These are phyloP conservation scores for Hibiscus trionum DNA, from an alignment of 345 rosid species.

Conservation along the genomic window DNA sequence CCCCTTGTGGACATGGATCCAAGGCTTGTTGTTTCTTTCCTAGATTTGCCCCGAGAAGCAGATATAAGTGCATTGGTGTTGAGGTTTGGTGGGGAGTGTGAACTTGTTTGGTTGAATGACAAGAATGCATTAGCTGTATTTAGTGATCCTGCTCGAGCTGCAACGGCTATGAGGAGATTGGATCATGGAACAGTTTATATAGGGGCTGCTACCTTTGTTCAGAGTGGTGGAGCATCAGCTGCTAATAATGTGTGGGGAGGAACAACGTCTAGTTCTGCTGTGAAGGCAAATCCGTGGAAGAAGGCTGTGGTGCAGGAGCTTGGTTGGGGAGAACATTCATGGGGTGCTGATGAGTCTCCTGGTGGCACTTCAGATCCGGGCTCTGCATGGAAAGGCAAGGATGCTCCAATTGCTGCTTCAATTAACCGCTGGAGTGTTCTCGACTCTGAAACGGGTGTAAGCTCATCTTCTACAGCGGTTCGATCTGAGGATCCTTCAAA, in stretches of 20 bases:
- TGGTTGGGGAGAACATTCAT: conserved; percentile 47
- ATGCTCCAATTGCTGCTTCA: conserved; percentile 45
- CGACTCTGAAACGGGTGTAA: conserved; percentile 32
- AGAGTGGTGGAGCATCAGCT: conserved; percentile 30
- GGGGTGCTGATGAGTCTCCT: conserved; percentile 54
- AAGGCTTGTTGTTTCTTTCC: conserved; percentile 76
- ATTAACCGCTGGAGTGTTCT: conserved; percentile 66
- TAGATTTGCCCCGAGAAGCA: conserved; percentile 84
- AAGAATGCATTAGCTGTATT: conserved; percentile 93
- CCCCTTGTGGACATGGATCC: conserved; percentile 91
- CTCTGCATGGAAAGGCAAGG: conserved; percentile 44
- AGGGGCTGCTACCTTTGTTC: conserved; percentile 56
- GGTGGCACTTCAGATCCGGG: conserved; percentile 26
- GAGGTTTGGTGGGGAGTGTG: conserved; percentile 95
- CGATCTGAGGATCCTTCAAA: conserved; percentile 17
- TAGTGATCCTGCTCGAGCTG: conserved; percentile 87
- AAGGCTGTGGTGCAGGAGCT: conserved; percentile 61
- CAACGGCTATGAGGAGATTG: conserved; percentile 94
- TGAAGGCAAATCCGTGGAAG: conserved; percentile 76
- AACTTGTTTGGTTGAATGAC: conserved; percentile 86
- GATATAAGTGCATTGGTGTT: conserved; percentile 77
- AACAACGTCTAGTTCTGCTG: conserved; percentile 17
- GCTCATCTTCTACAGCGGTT: conserved; percentile 26
- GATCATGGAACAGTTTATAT: conserved; percentile 77
- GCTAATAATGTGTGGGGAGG: conserved; percentile 59